Base-by-base conservation (phyloP, 2,329 filamentous ascomycete genomes). In the Balansia obtecta region DNA sequence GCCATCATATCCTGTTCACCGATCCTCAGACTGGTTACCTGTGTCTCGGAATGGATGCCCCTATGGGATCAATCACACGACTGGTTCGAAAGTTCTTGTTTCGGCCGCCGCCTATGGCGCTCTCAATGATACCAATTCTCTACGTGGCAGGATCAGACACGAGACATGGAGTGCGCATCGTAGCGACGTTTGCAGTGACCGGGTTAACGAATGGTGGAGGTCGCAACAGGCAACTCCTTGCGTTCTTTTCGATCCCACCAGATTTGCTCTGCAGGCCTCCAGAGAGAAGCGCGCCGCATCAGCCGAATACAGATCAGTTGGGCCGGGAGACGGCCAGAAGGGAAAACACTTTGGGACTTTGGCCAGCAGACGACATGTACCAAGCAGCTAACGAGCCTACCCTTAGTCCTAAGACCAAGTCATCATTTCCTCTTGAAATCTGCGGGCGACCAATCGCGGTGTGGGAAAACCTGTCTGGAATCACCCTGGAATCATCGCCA, bases 1-100 rank as follows among this genome's bases (percentile, higher is more conserved):
- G 82, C 1, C 68, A 76, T 50, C 80, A 85, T 56, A 69, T 86
- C 37, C 63, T 85, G 5, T 85, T 83, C 60, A 79, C 78, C 7
- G 80, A 85, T 58, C 80, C 81, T 4, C 63, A 63, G 11, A 76
- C 71, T 1, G 74, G 72, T 10, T 63, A 71, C 9, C 69, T 86
- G 7, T 82, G 75, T 53, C 65, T 86, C 15, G 82, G 82, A 3
- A 78, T 71, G 44, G 79, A 85, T 65, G 74, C 77, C 0, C 77
- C 79, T 1, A 65, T 79, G 32, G 77, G 78, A 11, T 60, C 63
- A 1, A 41, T 61, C 27, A 42, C 75, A 71, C 49, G 78, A 69
- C 64, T 85, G 13, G 67, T 78, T 6, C 71, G 77, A 22, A 82
- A 82, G 52, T 71, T 83, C 11, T 69, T 75, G 55, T 78, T 84